Percentiles rank a stretch among this genome's conserved stretches.
Conservation (phyloP, 2,329 filamentous ascomycete species). For the Diaporthe sp. region DNA sequence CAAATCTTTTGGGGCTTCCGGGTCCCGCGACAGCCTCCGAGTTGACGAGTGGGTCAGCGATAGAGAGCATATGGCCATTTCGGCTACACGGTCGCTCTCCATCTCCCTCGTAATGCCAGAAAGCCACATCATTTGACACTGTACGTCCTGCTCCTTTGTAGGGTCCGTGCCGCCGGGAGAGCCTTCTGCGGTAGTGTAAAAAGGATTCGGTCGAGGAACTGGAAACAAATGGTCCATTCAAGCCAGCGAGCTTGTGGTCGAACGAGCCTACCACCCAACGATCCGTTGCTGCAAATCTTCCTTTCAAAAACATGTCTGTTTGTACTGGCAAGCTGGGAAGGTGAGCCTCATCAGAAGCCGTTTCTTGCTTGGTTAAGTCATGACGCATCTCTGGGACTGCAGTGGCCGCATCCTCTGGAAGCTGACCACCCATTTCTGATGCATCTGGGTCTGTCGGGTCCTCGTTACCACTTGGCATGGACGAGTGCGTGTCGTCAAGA, state of each 20-base stretch:
- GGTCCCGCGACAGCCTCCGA: not conserved
- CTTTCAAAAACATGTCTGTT: not conserved
- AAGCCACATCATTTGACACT: rapidly evolving
- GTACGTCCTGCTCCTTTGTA: too few species aligned
- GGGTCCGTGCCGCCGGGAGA: too few species aligned
- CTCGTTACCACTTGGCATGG: rapidly evolving
- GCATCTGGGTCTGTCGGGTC: too few species aligned
- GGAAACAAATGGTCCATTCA: not conserved
- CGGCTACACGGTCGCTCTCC: not conserved
- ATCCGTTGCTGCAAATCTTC: not conserved
- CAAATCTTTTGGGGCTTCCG: too few species aligned
- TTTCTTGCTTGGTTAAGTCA: not conserved
- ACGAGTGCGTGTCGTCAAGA: not conserved
- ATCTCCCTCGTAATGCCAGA: rapidly evolving
- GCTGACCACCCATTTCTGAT: not conserved
- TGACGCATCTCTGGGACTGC: too few species aligned
- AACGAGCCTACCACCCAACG: not conserved
- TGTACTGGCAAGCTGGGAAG: not conserved
- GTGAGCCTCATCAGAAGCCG: not conserved
- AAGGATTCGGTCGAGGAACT: not conserved
- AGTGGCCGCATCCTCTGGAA: not conserved
- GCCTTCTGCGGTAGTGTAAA: too few species aligned
- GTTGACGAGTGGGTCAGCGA: not conserved
- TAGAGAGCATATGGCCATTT: too few species aligned
- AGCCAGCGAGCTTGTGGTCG: not conserved